Percentiles rank a stretch among this genome's conserved stretches.
These are phyloP conservation scores for Blumeria hordei DNA, from an alignment of 2,329 filamentous ascomycete genomes.

Conservation along the genomic window DNA sequence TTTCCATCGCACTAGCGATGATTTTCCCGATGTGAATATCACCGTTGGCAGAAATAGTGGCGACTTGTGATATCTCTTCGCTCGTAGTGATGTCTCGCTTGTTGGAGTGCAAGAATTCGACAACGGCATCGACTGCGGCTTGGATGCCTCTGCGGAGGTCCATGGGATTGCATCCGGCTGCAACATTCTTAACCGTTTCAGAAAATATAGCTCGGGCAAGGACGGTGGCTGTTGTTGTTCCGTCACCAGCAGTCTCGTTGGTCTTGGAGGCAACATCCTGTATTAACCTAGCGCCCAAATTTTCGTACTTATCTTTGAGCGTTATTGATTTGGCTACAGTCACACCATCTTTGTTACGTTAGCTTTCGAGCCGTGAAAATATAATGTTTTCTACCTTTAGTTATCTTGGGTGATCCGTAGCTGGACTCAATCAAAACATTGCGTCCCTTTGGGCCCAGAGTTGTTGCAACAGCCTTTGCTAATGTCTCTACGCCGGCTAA, in stretches of 20 bases:
- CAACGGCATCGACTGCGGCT: conserved; percentile 81
- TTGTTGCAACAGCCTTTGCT: conserved; percentile 85
- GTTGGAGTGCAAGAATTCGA: conserved; percentile 83
- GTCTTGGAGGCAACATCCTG: conserved; percentile 99
- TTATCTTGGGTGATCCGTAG: conserved; percentile 98
- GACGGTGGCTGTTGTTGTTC: conserved; percentile 92
- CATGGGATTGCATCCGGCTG: conserved; percentile 98
- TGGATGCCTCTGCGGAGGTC: conserved; percentile 93
- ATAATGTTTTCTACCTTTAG: conserved; percentile 48
- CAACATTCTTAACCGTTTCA: conserved; percentile 99
- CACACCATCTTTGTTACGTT: conserved; percentile 43
- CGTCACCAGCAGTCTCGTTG: conserved; percentile 96
- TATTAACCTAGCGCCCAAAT: conserved; percentile 85
- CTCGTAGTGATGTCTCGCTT: conserved; percentile 96
- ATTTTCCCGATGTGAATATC: conserved; percentile 86
- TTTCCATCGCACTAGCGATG: conserved; percentile 97
- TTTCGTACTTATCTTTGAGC: conserved; percentile 98
- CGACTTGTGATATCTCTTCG: conserved; percentile 91
- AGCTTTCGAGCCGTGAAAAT: conserved; percentile 1
- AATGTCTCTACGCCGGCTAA: conserved; percentile 91
- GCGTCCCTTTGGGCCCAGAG: conserved; percentile 88
- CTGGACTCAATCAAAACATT: conserved; percentile 97
- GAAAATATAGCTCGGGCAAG: conserved; percentile 96
- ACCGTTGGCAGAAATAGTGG: conserved; percentile 94
- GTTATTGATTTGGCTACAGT: conserved; percentile 74